phyloP scores from a whole-genome alignment of 768 basidiomycete genomes.

The Agaricus subrufescens region DNA sequence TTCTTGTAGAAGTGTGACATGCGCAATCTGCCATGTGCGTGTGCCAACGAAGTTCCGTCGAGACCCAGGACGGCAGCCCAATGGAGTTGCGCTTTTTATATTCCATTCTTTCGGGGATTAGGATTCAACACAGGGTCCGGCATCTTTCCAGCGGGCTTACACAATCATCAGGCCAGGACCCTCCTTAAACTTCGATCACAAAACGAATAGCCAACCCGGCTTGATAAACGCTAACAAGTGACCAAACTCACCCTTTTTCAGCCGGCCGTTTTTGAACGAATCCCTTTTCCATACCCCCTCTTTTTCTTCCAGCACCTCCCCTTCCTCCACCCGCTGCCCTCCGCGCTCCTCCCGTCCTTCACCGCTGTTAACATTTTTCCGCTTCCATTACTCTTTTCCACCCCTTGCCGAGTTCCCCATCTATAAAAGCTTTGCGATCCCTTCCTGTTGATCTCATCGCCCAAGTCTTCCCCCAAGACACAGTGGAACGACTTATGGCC shows the following conservation, averaged over 20 bases:
- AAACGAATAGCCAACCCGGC: conserved; percentile 1
- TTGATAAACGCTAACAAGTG: conserved; percentile 1
- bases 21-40: not conserved
- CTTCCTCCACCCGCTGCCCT: not conserved
- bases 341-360: not conserved
- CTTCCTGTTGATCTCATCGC: not conserved
- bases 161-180: not conserved
- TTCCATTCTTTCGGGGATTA: conserved; percentile 2
- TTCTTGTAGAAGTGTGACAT: not conserved
- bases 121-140: conserved; percentile 4
- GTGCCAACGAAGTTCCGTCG: not conserved
- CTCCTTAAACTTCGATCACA: conserved; percentile 3
- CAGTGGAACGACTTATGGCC: not conserved
- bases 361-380: not conserved
- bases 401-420: not conserved
- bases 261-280: no score
- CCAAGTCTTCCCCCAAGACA: not conserved
- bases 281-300: not conserved
- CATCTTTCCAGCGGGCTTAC: conserved; percentile 1
- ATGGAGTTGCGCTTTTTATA: conserved; percentile 4
- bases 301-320: not conserved
- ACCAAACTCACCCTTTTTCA: not conserved
- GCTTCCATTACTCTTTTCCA: not conserved
- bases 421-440: not conserved
- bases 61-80: not conserved